Evolutionary conservation across 106 monocot genomes (phyloP), one percentile per base, ranked within the genome.

Genomic region (Platanthera guangdongensis): DNA sequence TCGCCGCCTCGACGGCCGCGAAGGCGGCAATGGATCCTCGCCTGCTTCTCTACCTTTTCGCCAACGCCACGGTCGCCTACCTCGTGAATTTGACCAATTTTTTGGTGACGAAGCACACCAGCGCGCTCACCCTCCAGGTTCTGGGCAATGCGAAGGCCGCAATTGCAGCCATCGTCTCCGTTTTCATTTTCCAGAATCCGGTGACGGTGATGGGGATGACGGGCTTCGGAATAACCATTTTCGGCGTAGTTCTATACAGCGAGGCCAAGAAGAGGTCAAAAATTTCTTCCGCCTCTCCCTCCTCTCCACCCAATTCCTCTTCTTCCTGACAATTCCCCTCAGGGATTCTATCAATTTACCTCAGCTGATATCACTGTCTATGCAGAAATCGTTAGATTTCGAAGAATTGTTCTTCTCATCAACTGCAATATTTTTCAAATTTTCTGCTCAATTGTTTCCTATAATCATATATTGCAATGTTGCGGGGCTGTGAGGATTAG

Each of bases 81-180:
- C 76, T 84, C 47, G 83, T 84, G 21, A 84, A 84, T 50, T 72
- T 84, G 55, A 84, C 80, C 72, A 84, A 84, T 80, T 84, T 84
- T 62, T 45, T 84, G 13, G 83, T 84, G 52, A 84, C 83, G 15
- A 84, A 84, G 80, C 83, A 84, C 73, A 84, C 83, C 51, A 84
- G 83, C 53, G 80, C 83, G 1, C 76, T 84, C 22, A 84, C 83
- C 3, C 80, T 84, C 3, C 83, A 84, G 76, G 83, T 84, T 51
- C 83, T 84, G 28, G 83, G 83, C 39, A 84, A 84, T 30, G 83
- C 83, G 51, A 84, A 84, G 76, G 83, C 83, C 28, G 83, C 83
- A 45, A 80, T 84, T 50, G 83, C 83, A 52, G 83, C 83, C 53
- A 62, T 84, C 5, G 83, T 84, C 59, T 84, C 83, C 50, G 83